These are phyloP conservation scores for Irpex sp. DNA, from an alignment of 1,284 basidiomycete species.

Conservation along the genomic window DNA sequence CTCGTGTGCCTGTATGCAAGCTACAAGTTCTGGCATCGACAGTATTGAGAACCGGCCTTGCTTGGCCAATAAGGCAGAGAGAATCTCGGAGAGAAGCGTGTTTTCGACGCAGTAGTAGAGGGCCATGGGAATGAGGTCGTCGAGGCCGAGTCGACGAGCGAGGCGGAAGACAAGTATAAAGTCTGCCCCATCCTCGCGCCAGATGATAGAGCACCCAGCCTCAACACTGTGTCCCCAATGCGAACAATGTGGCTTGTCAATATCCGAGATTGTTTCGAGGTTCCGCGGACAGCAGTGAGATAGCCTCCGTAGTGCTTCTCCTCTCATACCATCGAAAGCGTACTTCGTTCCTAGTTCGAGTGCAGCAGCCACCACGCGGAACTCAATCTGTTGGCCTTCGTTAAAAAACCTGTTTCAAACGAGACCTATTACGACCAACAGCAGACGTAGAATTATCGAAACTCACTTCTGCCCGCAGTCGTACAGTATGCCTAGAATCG, in stretches of 20 bases:
- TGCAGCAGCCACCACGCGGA: not conserved
- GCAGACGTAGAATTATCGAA: too few species aligned
- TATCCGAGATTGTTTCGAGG: not conserved
- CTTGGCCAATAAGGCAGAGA: too few species aligned
- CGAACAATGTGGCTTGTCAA: too few species aligned
- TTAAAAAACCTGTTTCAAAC: not conserved
- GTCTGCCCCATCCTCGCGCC: not conserved
- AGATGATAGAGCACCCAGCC: too few species aligned
- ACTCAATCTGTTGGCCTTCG: not conserved
- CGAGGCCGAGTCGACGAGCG: constrained; percentile 10
- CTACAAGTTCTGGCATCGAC: too few species aligned
- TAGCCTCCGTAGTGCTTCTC: not conserved
- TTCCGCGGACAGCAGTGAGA: not conserved
- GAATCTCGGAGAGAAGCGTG: not conserved
- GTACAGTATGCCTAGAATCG: not conserved
- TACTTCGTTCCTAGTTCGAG: not conserved
- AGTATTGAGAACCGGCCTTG: too few species aligned
- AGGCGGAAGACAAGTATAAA: constrained; percentile 7
- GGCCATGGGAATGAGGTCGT: constrained; percentile 4
- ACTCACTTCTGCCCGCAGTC: not conserved
- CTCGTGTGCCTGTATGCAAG: too few species aligned
- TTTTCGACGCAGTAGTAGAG: constrained; percentile 8
- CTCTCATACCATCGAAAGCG: not conserved
- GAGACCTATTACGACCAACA: too few species aligned
- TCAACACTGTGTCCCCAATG: too few species aligned